A percentile compares a stretch with the other conserved stretches of the same genome.
Evolutionary conservation across 805 yeast genomes (phyloP).

Genomic region (Ogataea chonburiensis): DNA sequence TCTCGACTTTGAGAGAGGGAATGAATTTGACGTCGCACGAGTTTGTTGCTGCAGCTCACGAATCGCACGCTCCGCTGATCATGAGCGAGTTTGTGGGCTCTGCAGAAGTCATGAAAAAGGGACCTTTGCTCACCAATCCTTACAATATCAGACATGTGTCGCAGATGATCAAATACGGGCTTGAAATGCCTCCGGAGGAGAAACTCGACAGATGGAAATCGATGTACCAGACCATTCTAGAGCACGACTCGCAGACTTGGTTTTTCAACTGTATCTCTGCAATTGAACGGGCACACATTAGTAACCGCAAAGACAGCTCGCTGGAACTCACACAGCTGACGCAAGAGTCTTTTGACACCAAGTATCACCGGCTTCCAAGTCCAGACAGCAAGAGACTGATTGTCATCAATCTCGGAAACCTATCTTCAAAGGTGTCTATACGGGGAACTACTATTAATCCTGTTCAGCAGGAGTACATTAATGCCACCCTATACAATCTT

Average conservation of each 20-base stretch:
- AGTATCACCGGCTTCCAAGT: constrained; percentile 26
- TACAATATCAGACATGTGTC: constrained; percentile 78
- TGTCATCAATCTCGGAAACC: constrained; percentile 51
- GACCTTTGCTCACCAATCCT: constrained; percentile 82
- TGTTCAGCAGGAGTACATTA: constrained; percentile 61
- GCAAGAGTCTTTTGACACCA: constrained; percentile 36
- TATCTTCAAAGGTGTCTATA: constrained; percentile 34
- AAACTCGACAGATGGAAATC: constrained; percentile 59
- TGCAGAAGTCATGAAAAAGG: constrained; percentile 69
- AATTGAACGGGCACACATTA: constrained; percentile 52
- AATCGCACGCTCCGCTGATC: constrained; percentile 75
- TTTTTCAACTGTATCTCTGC: constrained; percentile 52
- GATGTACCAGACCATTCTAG: constrained; percentile 55
- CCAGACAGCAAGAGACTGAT: constrained; percentile 42
- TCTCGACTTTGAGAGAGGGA: constrained; percentile 92
- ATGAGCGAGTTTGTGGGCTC: constrained; percentile 95
- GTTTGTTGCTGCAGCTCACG: constrained; percentile 71
- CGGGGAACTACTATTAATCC: constrained; percentile 41
- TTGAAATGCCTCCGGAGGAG: constrained; percentile 63
- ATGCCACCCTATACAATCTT: constrained; percentile 58
- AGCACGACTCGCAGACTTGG: constrained; percentile 78
- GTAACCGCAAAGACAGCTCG: constrained; percentile 29
- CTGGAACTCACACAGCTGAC: constrained; percentile 26
- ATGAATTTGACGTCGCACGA: constrained; percentile 97
- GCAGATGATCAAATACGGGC: constrained; percentile 57